Base-by-base conservation (phyloP, 2,329 filamentous ascomycete genomes). In the Calonectria naviculata region DNA sequence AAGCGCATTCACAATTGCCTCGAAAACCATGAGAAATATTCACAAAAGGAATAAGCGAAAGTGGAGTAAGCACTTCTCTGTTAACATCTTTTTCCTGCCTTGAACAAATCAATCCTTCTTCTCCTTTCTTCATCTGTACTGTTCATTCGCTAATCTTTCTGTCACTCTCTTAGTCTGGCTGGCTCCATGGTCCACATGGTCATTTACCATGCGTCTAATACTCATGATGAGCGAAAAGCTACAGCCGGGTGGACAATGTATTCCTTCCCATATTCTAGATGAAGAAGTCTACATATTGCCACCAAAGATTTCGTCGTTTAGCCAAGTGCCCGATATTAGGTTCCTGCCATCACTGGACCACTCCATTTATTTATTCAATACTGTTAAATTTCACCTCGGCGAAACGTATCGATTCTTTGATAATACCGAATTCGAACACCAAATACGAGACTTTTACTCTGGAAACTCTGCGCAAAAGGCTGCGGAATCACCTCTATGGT, bases 321-420 rank as follows among this genome's bases (percentile, higher is more conserved):
- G 72, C 21, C 76, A 77, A 0, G 68, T 65, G 0, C 80, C 80
- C 1, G 82, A 84, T 28, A 79, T 82, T 0, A 79, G 71, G 13
- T 78, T 79, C 3, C 65, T 84, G 0, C 83, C 83, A 0, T 83
- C 83, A 3, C 69, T 82, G 15, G 77, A 81, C 61, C 72, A 81
- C 36, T 77, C 81, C 4, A 67, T 81, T 12, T 81, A 81, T 42
- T 72, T 83, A 3, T 79, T 83, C 69, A 76, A 80, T 49, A 78
- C 79, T 2, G 82, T 83, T 56, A 83, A 83, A 19, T 84, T 84
- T 21, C 83, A 84, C 21, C 78, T 84, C 0, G 81, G 82, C 5
- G 81, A 83, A 21, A 80, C 76, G 2, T 84, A 83, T 52, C 75
- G 79, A 0, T 76, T 84, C 2, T 81, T 84, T 29, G 80, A 84